A percentile compares a stretch with the other conserved stretches of the same genome.
Evolutionary conservation across 176 grass and related monocot genomes (phyloP).

Genomic region (Cenchrus fungigraminus): DNA sequence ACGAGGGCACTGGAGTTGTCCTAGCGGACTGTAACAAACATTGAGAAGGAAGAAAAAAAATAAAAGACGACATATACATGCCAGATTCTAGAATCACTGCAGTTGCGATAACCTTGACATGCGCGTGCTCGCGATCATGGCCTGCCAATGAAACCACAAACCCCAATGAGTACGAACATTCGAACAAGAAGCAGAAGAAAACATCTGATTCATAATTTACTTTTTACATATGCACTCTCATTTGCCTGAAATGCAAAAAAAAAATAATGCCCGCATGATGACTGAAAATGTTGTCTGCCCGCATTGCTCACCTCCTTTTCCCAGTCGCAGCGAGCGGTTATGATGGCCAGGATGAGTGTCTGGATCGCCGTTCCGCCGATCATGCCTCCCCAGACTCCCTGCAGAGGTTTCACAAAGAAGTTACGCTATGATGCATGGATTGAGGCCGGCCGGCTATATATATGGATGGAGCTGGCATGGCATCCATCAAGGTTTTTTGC

Average conservation of each 20-base stretch:
- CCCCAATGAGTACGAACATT: not conserved
- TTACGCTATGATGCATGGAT: not conserved
- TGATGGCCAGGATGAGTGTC: constrained; percentile 66
- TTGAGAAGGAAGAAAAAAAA: not conserved
- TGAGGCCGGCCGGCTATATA: not conserved
- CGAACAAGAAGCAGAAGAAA: not conserved
- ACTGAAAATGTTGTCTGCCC: not conserved
- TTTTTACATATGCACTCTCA: not conserved
- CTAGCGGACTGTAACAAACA: too few relatives aligned
- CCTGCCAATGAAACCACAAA: constrained; percentile 45
- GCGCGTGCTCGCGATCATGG: constrained; percentile 58
- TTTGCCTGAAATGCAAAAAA: not conserved
- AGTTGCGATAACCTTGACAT: constrained; percentile 54
- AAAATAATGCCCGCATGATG: not conserved
- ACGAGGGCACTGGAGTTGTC: too few relatives aligned
- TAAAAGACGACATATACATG: not conserved
- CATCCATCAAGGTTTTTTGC: not conserved
- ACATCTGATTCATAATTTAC: not conserved
- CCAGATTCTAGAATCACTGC: constrained; percentile 17
- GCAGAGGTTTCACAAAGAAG: not conserved
- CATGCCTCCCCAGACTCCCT: constrained; percentile 96
- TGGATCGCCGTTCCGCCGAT: constrained; percentile 91
- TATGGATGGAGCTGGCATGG: not conserved
- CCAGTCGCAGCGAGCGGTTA: constrained; percentile 84
- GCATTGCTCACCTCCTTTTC: constrained; percentile 64